These are phyloP conservation scores for Colletotrichum sp. DNA, from an alignment of 2,329 filamentous ascomycete species.

Conservation along the genomic window DNA sequence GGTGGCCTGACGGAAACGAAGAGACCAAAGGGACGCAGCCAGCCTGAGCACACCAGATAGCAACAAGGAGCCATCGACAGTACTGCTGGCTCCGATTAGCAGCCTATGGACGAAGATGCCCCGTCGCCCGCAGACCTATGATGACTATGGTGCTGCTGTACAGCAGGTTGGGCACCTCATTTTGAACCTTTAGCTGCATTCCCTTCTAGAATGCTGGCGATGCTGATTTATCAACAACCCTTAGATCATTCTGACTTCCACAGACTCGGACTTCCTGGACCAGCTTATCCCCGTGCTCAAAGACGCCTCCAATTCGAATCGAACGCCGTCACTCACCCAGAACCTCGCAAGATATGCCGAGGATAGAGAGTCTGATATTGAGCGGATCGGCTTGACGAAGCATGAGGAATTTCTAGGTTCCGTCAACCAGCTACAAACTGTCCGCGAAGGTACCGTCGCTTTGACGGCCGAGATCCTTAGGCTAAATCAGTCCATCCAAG, in stretches of 20 bases:
- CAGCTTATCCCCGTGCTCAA: conserved; percentile 93
- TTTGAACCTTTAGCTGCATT: neutral
- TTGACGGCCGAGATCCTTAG: conserved; percentile 91
- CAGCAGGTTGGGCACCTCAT: conserved; percentile 40
- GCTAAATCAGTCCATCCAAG: conserved; percentile 92
- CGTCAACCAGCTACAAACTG: conserved; percentile 90
- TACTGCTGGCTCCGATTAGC: neutral
- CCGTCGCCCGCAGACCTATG: conserved; percentile 48
- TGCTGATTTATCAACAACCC: neutral
- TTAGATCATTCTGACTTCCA: conserved; percentile 90
- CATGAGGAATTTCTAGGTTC: conserved; percentile 96
- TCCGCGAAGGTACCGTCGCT: conserved; percentile 87
- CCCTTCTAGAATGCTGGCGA: neutral
- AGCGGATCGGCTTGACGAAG: conserved; percentile 91
- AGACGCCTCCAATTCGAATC: conserved; percentile 80
- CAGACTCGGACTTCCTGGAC: conserved; percentile 93
- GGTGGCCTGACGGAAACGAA: neutral
- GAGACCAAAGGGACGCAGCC: neutral
- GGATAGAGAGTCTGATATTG: conserved; percentile 89
- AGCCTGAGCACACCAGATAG: neutral
- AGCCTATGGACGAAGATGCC: conserved; percentile 38
- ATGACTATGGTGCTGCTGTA: conserved; percentile 52
- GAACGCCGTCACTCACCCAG: conserved; percentile 75
- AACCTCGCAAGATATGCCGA: conserved; percentile 82
- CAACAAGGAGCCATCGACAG: neutral